Conservation (phyloP, 2,329 filamentous ascomycete species). For the Phialocephala sp. region DNA sequence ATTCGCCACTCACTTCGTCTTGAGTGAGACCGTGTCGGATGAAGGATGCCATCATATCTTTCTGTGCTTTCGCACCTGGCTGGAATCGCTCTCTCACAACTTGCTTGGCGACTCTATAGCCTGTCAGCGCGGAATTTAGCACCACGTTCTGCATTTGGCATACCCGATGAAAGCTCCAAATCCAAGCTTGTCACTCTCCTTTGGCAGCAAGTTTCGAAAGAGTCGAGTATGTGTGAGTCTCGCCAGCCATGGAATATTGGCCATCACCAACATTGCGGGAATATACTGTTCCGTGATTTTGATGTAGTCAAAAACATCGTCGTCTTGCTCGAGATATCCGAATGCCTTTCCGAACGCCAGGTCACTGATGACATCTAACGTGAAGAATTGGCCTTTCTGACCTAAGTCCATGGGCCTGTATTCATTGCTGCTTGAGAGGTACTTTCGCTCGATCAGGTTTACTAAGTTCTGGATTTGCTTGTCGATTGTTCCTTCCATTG, state of each 20-base stretch:
- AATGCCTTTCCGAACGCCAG: conserved; percentile 57
- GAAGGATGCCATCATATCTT: conserved; percentile 60
- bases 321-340: conserved; percentile 54
- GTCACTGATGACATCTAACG: conserved; percentile 59
- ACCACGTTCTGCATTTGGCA: conserved; percentile 2
- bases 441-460: conserved; percentile 29
- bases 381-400: conserved; percentile 57
- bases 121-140: conserved; percentile 15
- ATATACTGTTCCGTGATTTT: conserved; percentile 50
- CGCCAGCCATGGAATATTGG: conserved; percentile 49
- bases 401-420: conserved; percentile 54
- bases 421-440: conserved; percentile 44
- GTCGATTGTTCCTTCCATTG: conserved; percentile 55
- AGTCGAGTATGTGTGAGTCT: conserved; percentile 44
- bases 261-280: conserved; percentile 52
- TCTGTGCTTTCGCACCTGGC: conserved; percentile 46
- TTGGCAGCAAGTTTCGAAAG: conserved; percentile 45
- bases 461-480: conserved; percentile 21
- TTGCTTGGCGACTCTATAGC: conserved; percentile 45
- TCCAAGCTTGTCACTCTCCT: conserved; percentile 42
- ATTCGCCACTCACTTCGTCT: conserved; percentile 18
- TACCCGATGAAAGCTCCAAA: conserved; percentile 54
- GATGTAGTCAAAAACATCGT: conserved; percentile 56
- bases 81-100: conserved; percentile 54
- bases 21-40: conserved; percentile 22